These are phyloP conservation scores for Paecilomyces variotii DNA, from an alignment of 2,329 filamentous ascomycete species.

Conservation along the genomic window DNA sequence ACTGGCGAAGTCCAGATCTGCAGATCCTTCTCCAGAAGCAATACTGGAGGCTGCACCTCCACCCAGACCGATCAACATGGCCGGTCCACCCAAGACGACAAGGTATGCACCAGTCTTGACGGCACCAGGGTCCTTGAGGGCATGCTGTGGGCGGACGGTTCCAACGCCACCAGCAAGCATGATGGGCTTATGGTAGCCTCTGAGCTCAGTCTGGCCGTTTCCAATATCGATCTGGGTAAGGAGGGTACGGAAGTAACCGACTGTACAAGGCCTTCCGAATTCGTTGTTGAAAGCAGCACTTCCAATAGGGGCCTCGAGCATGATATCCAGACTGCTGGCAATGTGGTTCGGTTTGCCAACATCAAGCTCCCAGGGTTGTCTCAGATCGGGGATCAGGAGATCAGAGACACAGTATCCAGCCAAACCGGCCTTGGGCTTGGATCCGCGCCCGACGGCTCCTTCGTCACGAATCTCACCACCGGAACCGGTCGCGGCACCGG, in stretches of 20 bases:
- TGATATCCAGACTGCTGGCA: slow-evolving; percentile 89
- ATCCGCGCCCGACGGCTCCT: slow-evolving; percentile 86
- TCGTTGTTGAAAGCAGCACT: slow-evolving; percentile 97
- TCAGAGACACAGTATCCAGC: slow-evolving; percentile 94
- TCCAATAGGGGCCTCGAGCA: slow-evolving; percentile 93
- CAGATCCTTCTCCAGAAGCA: slow-evolving; percentile 76
- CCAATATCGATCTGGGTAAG: slow-evolving; percentile 59
- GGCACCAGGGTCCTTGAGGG: slow-evolving; percentile 70
- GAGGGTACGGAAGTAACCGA: slow-evolving; percentile 86
- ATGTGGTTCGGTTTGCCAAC: slow-evolving; percentile 86
- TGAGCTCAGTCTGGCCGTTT: slow-evolving; percentile 58
- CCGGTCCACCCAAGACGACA: slow-evolving; percentile 87
- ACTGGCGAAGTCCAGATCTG: slow-evolving; percentile 92
- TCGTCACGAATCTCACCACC: slow-evolving; percentile 95
- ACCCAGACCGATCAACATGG: slow-evolving; percentile 95
- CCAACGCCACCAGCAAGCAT: slow-evolving; percentile 97
- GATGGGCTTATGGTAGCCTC: slow-evolving; percentile 96
- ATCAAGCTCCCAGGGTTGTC: slow-evolving; percentile 83
- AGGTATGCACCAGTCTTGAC: slow-evolving; percentile 84
- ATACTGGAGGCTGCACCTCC: slow-evolving; percentile 92
- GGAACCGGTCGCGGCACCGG: slow-evolving; percentile 88
- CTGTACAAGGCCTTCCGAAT: slow-evolving; percentile 82
- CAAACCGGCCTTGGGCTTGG: slow-evolving; percentile 84
- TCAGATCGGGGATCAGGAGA: slow-evolving; percentile 74
- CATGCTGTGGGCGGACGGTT: slow-evolving; percentile 82